Evolutionary conservation across 2,329 filamentous ascomycete species (phyloP), one percentile per base, ranked within the genome.

Genomic region (Colletotrichum sojae): DNA sequence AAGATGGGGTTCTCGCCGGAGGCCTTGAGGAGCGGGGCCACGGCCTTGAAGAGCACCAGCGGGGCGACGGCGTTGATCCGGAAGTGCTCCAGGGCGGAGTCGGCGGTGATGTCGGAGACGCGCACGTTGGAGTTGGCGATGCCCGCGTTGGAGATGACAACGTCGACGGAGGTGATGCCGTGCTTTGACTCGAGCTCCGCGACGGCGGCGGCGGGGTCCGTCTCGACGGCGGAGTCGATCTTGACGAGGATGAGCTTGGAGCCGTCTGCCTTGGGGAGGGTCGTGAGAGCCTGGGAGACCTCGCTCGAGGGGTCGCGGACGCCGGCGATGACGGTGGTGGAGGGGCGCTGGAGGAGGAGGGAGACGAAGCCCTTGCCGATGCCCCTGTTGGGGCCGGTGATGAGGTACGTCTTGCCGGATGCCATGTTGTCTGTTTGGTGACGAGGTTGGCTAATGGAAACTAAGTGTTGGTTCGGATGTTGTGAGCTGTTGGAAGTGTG

Each of bases 121-220:
- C 4, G 55, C 2, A 6, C 6, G 43, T 10, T 5, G 31, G 27
- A 25, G 62, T 55, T 12, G 9, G 62, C 31, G 25, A 84, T 81
- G 10, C 80, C 85, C 0, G 86, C 86, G 73, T 89, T 89, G 61
- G 86, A 83, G 62, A 90, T 82, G 5, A 89, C 81, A 10, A 86
- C 73, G 72, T 89, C 86, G 5, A 89, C 75, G 39, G 78, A 73
- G 6, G 73, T 70, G 63, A 89, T 81, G 6, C 75, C 76, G 20
- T 79, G 71, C 6, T 71, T 55, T 2, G 60, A 31, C 1, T 75
- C 70, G 0, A 84, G 74, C 3, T 75, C 70, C 16, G 75, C 52
- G 2, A 81, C 73, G 9, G 80, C 80, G 15, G 71, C 72, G 15
- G 70, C 73, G 1, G 81, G 73, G 62, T 82, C 80, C 1, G 74